These are phyloP conservation scores for Dictyostelium citrinum DNA, from an alignment of 78 protist species.

Conservation along the genomic window DNA sequence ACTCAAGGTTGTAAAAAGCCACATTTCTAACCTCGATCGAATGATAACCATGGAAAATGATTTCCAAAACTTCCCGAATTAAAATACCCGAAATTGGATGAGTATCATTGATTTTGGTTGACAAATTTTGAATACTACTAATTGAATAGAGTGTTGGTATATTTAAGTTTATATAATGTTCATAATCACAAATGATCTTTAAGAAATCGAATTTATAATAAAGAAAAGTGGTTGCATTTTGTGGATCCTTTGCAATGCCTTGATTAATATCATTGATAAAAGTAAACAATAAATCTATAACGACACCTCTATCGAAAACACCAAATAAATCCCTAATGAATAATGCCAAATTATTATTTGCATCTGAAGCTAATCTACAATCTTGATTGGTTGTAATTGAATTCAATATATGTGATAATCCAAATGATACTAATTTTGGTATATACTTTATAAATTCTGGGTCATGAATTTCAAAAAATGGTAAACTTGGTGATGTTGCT, in stretches of 20 bases:
- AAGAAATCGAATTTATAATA: constrained; percentile 64
- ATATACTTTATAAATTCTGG: constrained; percentile 40
- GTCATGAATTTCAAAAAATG: background rate
- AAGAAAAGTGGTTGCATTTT: constrained; percentile 1
- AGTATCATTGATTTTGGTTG: background rate
- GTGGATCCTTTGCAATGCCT: background rate
- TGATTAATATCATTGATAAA: constrained; percentile 27
- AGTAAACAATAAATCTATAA: constrained; percentile 11
- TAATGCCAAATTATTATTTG: constrained; percentile 56
- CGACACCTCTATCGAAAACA: constrained; percentile 39
- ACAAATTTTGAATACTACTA: constrained; percentile 1
- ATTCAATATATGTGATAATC: background rate
- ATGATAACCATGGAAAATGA: background rate
- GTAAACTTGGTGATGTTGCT: background rate
- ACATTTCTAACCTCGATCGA: constrained; percentile 31
- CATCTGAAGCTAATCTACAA: constrained; percentile 31
- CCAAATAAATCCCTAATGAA: constrained; percentile 51
- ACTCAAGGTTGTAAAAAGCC: constrained; percentile 3
- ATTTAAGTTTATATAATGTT: constrained; percentile 59
- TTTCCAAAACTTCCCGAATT: constrained; percentile 25
- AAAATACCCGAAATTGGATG: constrained; percentile 66
- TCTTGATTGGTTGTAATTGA: background rate
- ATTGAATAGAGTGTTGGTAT: background rate
- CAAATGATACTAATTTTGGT: constrained; percentile 44
- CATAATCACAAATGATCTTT: constrained; percentile 38